These are phyloP conservation scores for Aspergillus floridensis DNA, from an alignment of 2,329 filamentous ascomycete species.

Conservation along the genomic window DNA sequence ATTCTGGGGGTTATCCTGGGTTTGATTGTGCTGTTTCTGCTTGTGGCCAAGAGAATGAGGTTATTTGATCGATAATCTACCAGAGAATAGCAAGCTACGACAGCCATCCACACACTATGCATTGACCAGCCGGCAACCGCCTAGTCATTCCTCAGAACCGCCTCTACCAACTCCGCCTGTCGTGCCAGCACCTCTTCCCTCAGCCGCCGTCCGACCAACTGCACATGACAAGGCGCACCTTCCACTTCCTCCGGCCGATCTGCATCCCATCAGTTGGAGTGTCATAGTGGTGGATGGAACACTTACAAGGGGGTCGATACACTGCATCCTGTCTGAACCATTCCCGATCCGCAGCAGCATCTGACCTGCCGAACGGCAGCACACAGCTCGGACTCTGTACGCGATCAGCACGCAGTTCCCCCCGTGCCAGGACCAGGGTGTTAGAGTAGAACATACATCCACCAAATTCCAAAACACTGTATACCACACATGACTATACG, in stretches of 20 bases:
- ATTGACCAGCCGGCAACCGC: not conserved
- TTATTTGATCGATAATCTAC: slow-evolving; percentile 10
- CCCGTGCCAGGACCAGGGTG: not conserved
- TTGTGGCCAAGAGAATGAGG: slow-evolving; percentile 33
- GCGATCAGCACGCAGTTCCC: not conserved
- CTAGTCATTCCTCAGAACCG: not conserved
- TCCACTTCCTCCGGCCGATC: slow-evolving; percentile 21
- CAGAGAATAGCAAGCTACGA: no score
- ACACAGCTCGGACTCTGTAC: slow-evolving; percentile 22
- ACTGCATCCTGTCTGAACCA: slow-evolving; percentile 18
- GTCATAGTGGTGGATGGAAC: no score
- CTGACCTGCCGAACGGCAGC: slow-evolving; percentile 20
- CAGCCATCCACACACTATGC: not conserved
- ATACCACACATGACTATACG: slow-evolving; percentile 21
- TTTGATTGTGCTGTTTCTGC: slow-evolving; percentile 25
- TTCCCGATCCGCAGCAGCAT: slow-evolving; percentile 16
- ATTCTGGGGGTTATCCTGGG: slow-evolving; percentile 39
- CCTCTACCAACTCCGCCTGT: slow-evolving; percentile 19
- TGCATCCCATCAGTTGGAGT: not conserved
- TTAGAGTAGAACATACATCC: slow-evolving; percentile 19
- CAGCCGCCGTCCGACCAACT: slow-evolving; percentile 23
- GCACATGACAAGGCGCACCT: slow-evolving; percentile 23
- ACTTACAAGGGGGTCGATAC: slow-evolving; percentile 23
- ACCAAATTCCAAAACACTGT: slow-evolving; percentile 23
- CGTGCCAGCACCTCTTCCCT: slow-evolving; percentile 22